Conservation (phyloP, 2,329 filamentous ascomycete species). For the Cytospora paraplurivora region DNA sequence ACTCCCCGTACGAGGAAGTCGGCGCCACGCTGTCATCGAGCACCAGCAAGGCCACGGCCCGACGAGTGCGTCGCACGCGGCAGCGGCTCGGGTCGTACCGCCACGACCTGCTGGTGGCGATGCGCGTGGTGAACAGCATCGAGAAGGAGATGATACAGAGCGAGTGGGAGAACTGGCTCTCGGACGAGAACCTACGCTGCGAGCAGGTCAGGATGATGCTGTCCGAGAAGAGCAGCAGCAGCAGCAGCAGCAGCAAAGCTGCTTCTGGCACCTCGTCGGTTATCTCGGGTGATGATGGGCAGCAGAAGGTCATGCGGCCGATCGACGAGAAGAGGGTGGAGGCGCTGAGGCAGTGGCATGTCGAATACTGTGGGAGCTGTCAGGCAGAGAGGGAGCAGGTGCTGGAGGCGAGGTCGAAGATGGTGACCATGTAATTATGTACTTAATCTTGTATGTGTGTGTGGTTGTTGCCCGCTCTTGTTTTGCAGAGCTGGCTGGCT, state of each 20-base stretch:
- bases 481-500: conserved; percentile 5
- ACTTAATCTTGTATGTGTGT: not conserved
- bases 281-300: conserved; percentile 24
- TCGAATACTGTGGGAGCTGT: conserved; percentile 60
- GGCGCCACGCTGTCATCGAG: conserved; percentile 50
- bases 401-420: conserved; percentile 37
- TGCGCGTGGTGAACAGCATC: conserved; percentile 86
- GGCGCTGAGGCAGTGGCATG: conserved; percentile 51
- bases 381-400: conserved; percentile 44
- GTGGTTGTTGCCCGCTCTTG: not conserved
- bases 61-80: conserved; percentile 74
- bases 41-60: conserved; percentile 57
- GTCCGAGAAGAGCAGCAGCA: conserved; percentile 20
- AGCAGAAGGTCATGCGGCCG: conserved; percentile 34
- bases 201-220: conserved; percentile 58
- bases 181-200: conserved; percentile 77
- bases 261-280: not conserved
- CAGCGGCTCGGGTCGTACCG: conserved; percentile 82
- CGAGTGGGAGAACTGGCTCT: conserved; percentile 93
- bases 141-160: conserved; percentile 83
- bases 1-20: conserved; percentile 57
- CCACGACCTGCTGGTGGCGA: conserved; percentile 86
- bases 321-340: conserved; percentile 38
- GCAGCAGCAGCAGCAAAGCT: conserved; percentile 29
- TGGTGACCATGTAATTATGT: conserved; percentile 30